Percentiles rank a stretch among this genome's conserved stretches.
phyloP scores from a whole-genome alignment of 2,329 filamentous ascomycete genomes.

The Aspergillus arachidicola region DNA sequence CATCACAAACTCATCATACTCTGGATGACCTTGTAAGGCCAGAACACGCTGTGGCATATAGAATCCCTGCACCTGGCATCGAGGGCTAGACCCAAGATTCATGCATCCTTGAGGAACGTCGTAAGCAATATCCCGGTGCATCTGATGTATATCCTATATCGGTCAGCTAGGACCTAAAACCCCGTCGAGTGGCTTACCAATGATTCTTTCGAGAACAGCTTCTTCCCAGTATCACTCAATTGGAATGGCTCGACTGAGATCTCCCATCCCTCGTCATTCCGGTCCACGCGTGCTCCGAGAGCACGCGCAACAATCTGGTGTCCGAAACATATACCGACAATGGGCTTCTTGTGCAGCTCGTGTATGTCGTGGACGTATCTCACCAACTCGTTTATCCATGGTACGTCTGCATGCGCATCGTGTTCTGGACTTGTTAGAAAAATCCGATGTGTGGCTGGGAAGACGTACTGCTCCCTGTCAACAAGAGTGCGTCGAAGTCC shows the following conservation, averaged over 20 bases:
- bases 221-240: slow-evolving; percentile 44
- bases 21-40: slow-evolving; percentile 54
- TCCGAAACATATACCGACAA: slow-evolving; percentile 54
- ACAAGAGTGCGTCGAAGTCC: slow-evolving; percentile 28
- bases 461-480: slow-evolving; percentile 35
- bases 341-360: slow-evolving; percentile 26
- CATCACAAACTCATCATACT: slow-evolving; percentile 46
- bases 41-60: slow-evolving; percentile 45
- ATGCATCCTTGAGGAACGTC: slow-evolving; percentile 43
- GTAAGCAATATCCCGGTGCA: slow-evolving; percentile 52
- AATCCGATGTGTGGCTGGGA: neutral
- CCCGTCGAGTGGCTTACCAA: slow-evolving; percentile 21
- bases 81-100: slow-evolving; percentile 46
- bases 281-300: slow-evolving; percentile 40
- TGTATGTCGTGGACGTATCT: slow-evolving; percentile 40
- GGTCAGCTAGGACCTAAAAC: neutral
- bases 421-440: slow-evolving; percentile 25
- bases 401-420: slow-evolving; percentile 48
- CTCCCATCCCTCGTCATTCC: slow-evolving; percentile 50
- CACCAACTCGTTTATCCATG: slow-evolving; percentile 50
- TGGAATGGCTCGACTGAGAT: slow-evolving; percentile 47
- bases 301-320: slow-evolving; percentile 54
- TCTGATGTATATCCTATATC: slow-evolving; percentile 43
- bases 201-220: slow-evolving; percentile 38
- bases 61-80: slow-evolving; percentile 49